Evolutionary conservation across 2,329 filamentous ascomycete species (phyloP).

Genomic region (Incumbomyces lentus): DNA sequence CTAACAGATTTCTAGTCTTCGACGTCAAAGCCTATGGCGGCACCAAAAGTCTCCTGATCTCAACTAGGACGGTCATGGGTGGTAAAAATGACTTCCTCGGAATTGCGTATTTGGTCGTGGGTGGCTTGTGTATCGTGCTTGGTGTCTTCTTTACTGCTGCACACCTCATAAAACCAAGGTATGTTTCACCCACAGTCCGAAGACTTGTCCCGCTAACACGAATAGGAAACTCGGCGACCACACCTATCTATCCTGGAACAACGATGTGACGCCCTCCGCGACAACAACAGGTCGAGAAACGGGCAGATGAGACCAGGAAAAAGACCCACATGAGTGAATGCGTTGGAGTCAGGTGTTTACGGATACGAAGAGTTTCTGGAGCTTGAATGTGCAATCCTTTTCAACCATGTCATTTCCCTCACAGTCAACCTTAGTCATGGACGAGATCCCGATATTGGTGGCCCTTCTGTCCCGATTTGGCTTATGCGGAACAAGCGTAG

Average conservation of each 20-base stretch:
- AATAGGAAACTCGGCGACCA: slow-evolving; percentile 90
- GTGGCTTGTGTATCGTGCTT: slow-evolving; percentile 81
- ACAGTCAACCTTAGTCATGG: too few species aligned
- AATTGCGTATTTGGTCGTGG: slow-evolving; percentile 90
- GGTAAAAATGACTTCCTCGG: slow-evolving; percentile 92
- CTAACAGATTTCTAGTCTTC: slow-evolving; percentile 53
- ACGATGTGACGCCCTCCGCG: slow-evolving; percentile 47
- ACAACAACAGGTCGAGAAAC: slow-evolving; percentile 45
- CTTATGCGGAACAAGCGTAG: too few species aligned
- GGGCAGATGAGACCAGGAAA: background rate
- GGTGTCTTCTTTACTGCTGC: slow-evolving; percentile 81
- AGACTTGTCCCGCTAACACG: slow-evolving; percentile 3
- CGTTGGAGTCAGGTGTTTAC: slow-evolving; percentile 4
- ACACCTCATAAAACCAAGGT: slow-evolving; percentile 85
- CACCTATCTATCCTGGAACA: slow-evolving; percentile 95
- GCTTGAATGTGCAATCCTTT: too few species aligned
- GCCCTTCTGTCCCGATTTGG: too few species aligned
- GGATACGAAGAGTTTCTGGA: background rate
- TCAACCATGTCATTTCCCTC: too few species aligned
- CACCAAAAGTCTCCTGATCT: slow-evolving; percentile 56
- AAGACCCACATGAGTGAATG: background rate
- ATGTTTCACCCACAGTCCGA: slow-evolving; percentile 25
- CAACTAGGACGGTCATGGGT: slow-evolving; percentile 74
- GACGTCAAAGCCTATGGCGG: slow-evolving; percentile 45
- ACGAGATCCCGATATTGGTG: too few species aligned